Conservation (phyloP, 805 yeast species). For the Phaffomyces antillensis region DNA sequence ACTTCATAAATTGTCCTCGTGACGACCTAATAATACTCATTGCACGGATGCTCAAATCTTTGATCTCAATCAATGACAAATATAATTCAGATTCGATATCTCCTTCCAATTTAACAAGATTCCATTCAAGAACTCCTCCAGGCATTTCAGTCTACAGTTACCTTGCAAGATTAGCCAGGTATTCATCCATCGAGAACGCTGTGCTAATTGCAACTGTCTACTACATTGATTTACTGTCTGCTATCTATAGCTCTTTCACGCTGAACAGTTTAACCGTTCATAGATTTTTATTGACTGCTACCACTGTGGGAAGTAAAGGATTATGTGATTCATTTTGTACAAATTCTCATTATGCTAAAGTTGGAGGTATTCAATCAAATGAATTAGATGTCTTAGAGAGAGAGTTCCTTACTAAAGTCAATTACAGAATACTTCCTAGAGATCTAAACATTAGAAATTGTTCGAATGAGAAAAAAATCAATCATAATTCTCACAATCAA, state of each 20-base stretch:
- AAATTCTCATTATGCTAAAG: conserved; percentile 88
- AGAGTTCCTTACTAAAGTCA: conserved; percentile 75
- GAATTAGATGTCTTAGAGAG: conserved; percentile 84
- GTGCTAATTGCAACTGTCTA: conserved; percentile 78
- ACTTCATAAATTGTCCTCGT: conserved; percentile 58
- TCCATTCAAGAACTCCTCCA: conserved; percentile 93
- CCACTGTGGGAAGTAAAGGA: conserved; percentile 85
- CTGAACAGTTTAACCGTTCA: conserved; percentile 90
- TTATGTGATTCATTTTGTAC: conserved; percentile 92
- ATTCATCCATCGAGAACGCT: conserved; percentile 79
- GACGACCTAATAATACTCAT: conserved; percentile 66
- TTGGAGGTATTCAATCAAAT: conserved; percentile 82
- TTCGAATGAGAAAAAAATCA: conserved; percentile 24
- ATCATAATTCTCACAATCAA: not conserved
- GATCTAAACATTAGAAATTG: conserved; percentile 32
- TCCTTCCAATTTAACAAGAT: conserved; percentile 59
- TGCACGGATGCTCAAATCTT: conserved; percentile 70
- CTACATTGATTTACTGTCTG: conserved; percentile 79
- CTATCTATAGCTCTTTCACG: conserved; percentile 72
- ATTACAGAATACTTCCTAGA: conserved; percentile 68
- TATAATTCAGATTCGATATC: conserved; percentile 25
- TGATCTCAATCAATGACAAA: conserved; percentile 69
- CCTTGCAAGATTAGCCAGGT: conserved; percentile 67
- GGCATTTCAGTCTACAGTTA: conserved; percentile 75
- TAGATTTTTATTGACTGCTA: conserved; percentile 82